Conservation (phyloP, 768 basidiomycete species). For the Jaapia argillacea region DNA sequence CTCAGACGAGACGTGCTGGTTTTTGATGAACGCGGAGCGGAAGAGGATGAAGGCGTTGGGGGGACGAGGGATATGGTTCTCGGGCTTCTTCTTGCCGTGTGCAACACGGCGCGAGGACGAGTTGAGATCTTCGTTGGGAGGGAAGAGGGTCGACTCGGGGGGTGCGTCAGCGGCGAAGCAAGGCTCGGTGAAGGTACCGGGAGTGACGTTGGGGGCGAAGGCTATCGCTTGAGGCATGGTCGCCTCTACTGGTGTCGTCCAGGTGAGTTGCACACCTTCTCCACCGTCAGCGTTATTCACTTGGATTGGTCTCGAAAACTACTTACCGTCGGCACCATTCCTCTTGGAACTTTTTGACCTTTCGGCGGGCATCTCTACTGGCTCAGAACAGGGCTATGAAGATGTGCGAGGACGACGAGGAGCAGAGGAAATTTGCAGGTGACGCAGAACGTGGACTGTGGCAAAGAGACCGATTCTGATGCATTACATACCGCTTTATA, state of each 20-base stretch:
- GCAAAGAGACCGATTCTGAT: not conserved
- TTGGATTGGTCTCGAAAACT: constrained; percentile 8
- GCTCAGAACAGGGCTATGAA: constrained; percentile 6
- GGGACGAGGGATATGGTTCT: constrained; percentile 73
- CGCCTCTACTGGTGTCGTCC: constrained; percentile 34
- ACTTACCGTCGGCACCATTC: constrained; percentile 25
- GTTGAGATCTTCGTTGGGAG: constrained; percentile 27
- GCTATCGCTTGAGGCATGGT: constrained; percentile 31
- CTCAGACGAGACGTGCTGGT: constrained; percentile 63
- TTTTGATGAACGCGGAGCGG: constrained; percentile 75
- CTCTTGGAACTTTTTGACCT: constrained; percentile 31
- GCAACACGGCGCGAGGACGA: constrained; percentile 32
- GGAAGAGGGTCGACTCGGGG: constrained; percentile 46
- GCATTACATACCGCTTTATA: not conserved
- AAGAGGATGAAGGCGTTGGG: constrained; percentile 86
- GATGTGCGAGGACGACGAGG: not conserved
- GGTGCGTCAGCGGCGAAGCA: constrained; percentile 25
- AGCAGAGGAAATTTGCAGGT: not conserved
- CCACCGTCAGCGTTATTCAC: constrained; percentile 11
- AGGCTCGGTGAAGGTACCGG: constrained; percentile 44
- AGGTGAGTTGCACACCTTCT: constrained; percentile 31
- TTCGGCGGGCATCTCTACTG: constrained; percentile 33
- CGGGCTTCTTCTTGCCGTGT: constrained; percentile 62
- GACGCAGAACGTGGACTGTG: not conserved
- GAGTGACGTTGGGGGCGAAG: constrained; percentile 50